A percentile compares a stretch with the other conserved stretches of the same genome.
Evolutionary conservation across 2,329 filamentous ascomycete genomes (phyloP).

Genomic region (Emmonsiellopsis sp.): DNA sequence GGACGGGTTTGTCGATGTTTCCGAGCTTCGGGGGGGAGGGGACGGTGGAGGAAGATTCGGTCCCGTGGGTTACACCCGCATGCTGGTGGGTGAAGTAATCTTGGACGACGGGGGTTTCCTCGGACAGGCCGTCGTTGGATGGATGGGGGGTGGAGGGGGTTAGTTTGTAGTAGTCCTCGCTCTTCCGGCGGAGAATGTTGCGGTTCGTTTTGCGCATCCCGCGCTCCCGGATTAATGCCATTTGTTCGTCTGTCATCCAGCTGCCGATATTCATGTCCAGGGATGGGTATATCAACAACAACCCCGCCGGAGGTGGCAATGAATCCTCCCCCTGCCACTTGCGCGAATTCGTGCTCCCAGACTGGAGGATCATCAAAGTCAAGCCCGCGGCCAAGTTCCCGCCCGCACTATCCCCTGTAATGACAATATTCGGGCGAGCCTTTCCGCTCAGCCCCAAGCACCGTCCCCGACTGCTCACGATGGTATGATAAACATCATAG

Average conservation of each 20-base stretch:
- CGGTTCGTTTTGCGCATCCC: constrained; percentile 67
- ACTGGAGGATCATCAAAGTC: constrained; percentile 82
- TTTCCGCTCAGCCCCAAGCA: constrained; percentile 66
- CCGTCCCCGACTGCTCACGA: constrained; percentile 61
- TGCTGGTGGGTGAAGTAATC: constrained; percentile 22
- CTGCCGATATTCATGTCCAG: constrained; percentile 96
- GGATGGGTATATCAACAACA: constrained; percentile 80
- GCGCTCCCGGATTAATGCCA: constrained; percentile 83
- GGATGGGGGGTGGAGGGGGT: constrained; percentile 72
- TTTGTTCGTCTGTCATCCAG: constrained; percentile 99
- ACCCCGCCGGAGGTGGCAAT: constrained; percentile 65
- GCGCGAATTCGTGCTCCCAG: constrained; percentile 47
- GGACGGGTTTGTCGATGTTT: constrained; percentile 18
- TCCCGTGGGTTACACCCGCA: constrained; percentile 1
- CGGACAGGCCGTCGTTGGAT: constrained; percentile 54
- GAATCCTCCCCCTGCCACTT: constrained; percentile 48
- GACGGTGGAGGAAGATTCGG: constrained; percentile 4
- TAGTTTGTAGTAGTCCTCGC: constrained; percentile 74
- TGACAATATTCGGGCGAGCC: constrained; percentile 55
- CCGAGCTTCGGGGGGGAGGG: constrained; percentile 15
- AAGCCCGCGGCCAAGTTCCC: constrained; percentile 73
- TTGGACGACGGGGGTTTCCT: constrained; percentile 24
- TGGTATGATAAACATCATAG: constrained; percentile 71
- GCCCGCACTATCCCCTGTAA: constrained; percentile 73
- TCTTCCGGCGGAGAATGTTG: constrained; percentile 71